Conservation (phyloP, 495 filamentous ascomycete species). For the Trichoderma virens region DNA sequence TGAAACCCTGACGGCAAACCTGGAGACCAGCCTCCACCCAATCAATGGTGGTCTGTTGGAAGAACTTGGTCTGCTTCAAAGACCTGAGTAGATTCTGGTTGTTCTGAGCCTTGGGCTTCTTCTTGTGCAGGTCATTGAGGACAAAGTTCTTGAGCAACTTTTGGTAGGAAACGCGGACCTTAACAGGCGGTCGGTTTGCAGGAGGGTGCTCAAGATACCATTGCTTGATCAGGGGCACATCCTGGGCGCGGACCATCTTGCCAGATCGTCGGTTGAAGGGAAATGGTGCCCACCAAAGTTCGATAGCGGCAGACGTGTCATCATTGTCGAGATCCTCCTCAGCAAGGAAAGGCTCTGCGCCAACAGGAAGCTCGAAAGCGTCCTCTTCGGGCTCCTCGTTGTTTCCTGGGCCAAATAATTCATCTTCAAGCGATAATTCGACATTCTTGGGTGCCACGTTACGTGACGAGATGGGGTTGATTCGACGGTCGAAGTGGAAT, state of each 20-base stretch:
- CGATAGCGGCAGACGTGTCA: conserved; percentile 87
- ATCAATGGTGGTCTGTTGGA: conserved; percentile 98
- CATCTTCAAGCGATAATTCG: conserved; percentile 87
- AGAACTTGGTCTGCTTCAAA: conserved; percentile 94
- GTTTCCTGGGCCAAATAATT: conserved; percentile 80
- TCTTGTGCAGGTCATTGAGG: conserved; percentile 93
- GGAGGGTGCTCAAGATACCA: conserved; percentile 96
- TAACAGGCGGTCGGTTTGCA: conserved; percentile 74
- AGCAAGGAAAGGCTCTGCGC: conserved; percentile 78
- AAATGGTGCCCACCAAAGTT: conserved; percentile 96
- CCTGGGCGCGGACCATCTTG: conserved; percentile 93
- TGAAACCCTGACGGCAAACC: conserved; percentile 97
- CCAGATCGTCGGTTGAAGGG: conserved; percentile 96
- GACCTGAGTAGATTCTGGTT: conserved; percentile 88
- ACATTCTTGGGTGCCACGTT: conserved; percentile 93
- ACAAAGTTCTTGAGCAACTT: conserved; percentile 96
- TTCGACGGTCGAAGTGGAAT: conserved; percentile 95
- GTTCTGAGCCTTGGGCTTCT: conserved; percentile 86
- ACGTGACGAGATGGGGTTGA: conserved; percentile 95
- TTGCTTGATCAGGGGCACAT: conserved; percentile 95
- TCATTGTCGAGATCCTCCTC: conserved; percentile 85
- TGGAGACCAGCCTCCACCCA: conserved; percentile 99
- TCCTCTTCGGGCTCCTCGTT: conserved; percentile 70
- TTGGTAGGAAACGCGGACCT: conserved; percentile 98
- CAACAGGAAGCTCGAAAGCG: conserved; percentile 72